These are phyloP conservation scores for Funneliformis geosporum DNA, from an alignment of 192 early-diverging fungal species.

Conservation along the genomic window DNA sequence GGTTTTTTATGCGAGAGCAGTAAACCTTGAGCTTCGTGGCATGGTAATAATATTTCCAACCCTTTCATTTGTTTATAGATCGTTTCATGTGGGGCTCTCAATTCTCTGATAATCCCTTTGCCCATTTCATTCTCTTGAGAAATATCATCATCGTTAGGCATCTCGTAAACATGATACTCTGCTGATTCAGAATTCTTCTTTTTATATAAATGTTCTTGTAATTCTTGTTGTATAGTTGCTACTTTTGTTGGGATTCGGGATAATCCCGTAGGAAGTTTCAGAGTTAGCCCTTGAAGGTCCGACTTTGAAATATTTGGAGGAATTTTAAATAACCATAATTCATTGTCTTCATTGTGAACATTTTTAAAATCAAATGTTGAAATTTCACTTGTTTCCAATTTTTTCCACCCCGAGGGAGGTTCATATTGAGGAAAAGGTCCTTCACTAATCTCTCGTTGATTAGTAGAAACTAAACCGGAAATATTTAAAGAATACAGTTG, in stretches of 20 bases:
- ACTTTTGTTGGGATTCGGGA: not conserved
- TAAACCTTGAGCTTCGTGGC: not conserved
- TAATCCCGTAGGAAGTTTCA: not conserved
- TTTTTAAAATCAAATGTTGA: not conserved
- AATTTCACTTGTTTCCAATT: not conserved
- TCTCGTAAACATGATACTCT: not conserved
- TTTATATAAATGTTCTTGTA: too few species aligned
- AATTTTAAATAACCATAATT: not conserved
- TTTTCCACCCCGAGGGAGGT: not conserved
- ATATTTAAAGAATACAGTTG: not conserved
- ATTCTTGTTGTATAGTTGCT: not conserved
- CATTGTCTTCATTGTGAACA: not conserved
- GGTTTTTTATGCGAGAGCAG: not conserved
- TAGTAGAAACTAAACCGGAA: not conserved
- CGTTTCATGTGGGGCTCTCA: not conserved
- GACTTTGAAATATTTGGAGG: not conserved
- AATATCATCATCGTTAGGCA: not conserved
- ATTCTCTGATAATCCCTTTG: not conserved
- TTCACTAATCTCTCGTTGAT: not conserved
- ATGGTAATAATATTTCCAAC: not conserved
- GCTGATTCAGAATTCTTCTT: not conserved
- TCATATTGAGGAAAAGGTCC: not conserved
- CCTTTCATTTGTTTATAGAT: not conserved
- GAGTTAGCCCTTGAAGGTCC: not conserved
- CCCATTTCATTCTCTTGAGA: not conserved